Evolutionary conservation across 1,139 yeast genomes (phyloP).

Genomic region (Taiozyma sp.): DNA sequence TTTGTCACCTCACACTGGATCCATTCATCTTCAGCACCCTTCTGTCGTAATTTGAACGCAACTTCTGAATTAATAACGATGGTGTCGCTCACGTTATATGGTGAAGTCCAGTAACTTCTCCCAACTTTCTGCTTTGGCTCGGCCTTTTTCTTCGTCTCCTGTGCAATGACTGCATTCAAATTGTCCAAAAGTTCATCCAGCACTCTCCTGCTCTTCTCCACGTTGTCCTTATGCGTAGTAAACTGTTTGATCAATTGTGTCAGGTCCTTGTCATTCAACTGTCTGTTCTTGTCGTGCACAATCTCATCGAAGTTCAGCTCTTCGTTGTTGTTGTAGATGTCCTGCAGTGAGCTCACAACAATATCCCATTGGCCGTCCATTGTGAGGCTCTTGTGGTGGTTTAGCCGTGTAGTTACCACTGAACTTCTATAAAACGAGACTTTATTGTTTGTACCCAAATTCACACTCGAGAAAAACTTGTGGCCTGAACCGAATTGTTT

Average conservation of each 20-base stretch:
- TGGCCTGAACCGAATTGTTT: not conserved
- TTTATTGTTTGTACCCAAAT: no score
- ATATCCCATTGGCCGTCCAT: constrained; percentile 63
- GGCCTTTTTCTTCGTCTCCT: constrained; percentile 19
- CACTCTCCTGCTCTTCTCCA: constrained; percentile 50
- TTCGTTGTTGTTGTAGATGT: constrained; percentile 59
- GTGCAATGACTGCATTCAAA: constrained; percentile 24
- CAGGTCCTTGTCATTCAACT: constrained; percentile 35
- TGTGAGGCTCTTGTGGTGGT: no score
- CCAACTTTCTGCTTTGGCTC: constrained; percentile 25
- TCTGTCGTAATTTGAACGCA: constrained; percentile 72
- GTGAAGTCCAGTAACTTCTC: constrained; percentile 35
- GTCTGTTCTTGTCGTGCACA: constrained; percentile 27
- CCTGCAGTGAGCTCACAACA: constrained; percentile 62
- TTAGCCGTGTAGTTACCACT: no score
- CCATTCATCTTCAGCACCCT: constrained; percentile 84
- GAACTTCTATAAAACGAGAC: not conserved
- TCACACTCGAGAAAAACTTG: no score
- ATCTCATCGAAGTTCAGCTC: constrained; percentile 45
- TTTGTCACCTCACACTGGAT: constrained; percentile 89
- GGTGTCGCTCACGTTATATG: constrained; percentile 56
- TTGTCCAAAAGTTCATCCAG: constrained; percentile 31
- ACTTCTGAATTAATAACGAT: constrained; percentile 74
- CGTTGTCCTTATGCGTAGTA: constrained; percentile 49
- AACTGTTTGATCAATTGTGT: constrained; percentile 37